Percentiles rank a stretch among this genome's conserved stretches.
These are phyloP conservation scores for Gamsiella multidivaricata DNA, from an alignment of 192 early-diverging fungal genomes.

Conservation along the genomic window DNA sequence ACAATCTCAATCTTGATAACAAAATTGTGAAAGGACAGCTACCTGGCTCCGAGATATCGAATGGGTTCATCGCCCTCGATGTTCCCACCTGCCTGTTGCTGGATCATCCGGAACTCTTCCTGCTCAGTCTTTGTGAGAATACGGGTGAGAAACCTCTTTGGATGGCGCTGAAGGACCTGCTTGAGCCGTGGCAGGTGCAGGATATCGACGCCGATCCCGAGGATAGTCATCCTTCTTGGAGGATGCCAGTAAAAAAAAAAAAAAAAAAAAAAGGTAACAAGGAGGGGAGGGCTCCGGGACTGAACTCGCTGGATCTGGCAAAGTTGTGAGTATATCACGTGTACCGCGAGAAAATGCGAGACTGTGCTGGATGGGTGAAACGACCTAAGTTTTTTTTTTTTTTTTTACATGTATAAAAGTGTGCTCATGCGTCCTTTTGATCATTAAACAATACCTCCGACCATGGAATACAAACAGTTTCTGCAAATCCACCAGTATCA, in stretches of 20 bases:
- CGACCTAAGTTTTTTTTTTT: too few relatives aligned
- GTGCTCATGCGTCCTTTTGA: too few relatives aligned
- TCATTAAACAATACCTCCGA: not conserved
- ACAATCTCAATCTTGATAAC: not conserved
- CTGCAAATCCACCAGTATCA: constrained; percentile 64
- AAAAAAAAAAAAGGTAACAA: not conserved
- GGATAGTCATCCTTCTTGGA: constrained; percentile 61
- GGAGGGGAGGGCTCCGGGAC: too few relatives aligned
- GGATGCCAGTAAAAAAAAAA: not conserved
- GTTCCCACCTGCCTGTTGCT: not conserved
- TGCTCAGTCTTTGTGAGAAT: constrained; percentile 63
- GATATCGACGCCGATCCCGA: constrained; percentile 86
- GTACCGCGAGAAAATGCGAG: too few relatives aligned
- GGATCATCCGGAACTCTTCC: constrained; percentile 42
- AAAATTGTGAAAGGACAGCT: constrained; percentile 2
- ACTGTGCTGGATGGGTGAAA: too few relatives aligned
- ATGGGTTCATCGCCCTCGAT: constrained; percentile 10
- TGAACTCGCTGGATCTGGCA: too few relatives aligned
- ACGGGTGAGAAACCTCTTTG: constrained; percentile 65
- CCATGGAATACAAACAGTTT: constrained; percentile 52
- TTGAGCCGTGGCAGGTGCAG: constrained; percentile 73
- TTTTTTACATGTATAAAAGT: too few relatives aligned
- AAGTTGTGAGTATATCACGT: too few relatives aligned
- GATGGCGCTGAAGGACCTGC: constrained; percentile 60
- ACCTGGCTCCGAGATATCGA: constrained; percentile 31